These are phyloP conservation scores for Moniliophthora roreri DNA, from an alignment of 1,284 basidiomycete species.

Conservation along the genomic window DNA sequence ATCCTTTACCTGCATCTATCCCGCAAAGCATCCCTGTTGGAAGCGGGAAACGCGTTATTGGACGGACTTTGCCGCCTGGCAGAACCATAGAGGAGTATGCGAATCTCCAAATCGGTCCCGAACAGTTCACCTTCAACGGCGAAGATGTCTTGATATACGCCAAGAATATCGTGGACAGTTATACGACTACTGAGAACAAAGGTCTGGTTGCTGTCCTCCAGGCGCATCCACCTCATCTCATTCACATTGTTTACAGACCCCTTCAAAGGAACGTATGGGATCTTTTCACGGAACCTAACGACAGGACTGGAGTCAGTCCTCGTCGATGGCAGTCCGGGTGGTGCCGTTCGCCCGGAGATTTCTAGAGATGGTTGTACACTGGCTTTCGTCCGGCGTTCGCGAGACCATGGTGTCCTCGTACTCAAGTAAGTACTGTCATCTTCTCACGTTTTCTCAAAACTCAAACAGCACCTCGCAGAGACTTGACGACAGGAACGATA, in stretches of 20 bases:
- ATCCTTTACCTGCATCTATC: conserved; percentile 33
- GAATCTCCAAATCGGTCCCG: conserved; percentile 70
- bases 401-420: conserved; percentile 69
- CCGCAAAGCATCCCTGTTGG: conserved; percentile 36
- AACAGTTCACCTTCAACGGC: conserved; percentile 63
- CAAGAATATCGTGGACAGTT: conserved; percentile 56
- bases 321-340: conserved; percentile 59
- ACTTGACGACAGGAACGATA: conserved; percentile 62
- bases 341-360: conserved; percentile 69
- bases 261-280: conserved; percentile 68
- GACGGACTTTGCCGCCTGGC: conserved; percentile 55
- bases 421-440: conserved; percentile 49
- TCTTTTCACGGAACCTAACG: conserved; percentile 63
- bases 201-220: conserved; percentile 34
- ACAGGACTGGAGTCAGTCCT: conserved; percentile 49
- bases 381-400: conserved; percentile 71
- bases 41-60: conserved; percentile 54
- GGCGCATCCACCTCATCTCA: not conserved
- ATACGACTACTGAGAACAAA: conserved; percentile 57
- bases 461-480: conserved; percentile 38
- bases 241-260: conserved; percentile 44
- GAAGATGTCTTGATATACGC: conserved; percentile 62
- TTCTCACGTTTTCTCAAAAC: not conserved
- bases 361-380: conserved; percentile 69
- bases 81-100: conserved; percentile 59